Evolutionary conservation across 768 basidiomycete species (phyloP), one percentile per base, ranked within the genome.

Genomic region (Trametes sanguinea): DNA sequence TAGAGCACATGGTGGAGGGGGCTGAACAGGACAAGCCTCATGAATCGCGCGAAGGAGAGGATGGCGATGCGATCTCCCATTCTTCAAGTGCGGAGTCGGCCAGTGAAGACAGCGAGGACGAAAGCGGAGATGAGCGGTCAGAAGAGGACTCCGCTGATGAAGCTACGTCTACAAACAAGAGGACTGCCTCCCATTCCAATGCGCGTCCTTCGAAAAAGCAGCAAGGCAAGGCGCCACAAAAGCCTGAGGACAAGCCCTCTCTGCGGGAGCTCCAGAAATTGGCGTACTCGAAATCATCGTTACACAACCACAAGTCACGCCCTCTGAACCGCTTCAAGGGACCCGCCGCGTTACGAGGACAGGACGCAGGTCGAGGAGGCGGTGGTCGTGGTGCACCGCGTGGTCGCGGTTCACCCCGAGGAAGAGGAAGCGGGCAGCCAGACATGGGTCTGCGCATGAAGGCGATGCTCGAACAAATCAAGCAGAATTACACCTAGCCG

Each of bases 371-470:
- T 44, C 63, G 69, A 5, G 60, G 68, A 3, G 52, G 50, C 32
- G 46, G 56, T 37, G 27, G 40, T 42, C 81, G 83, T 56, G 81
- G 83, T 22, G 50, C 76, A 81, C 35, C 35, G 35, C 35, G 11
- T 11, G 35, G 35, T 37, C 51, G 51, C 44, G 60, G 66, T 14
- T 8, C 48, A 22, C 63, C 68, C n/a, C 65, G 65, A 11, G 73
- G 71, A 11, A 67, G 73, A 33, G 76, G 83, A 5, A 66, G 73
- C 32, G 77, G 83, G 4, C 85, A 86, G 67, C 85, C 85, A n/a
- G 80, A 84, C 70, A 95, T 96, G 94, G 90, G 88, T 69, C 75
- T 90, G 51, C 86, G 93, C 52, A 95, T 96, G 92, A 85, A 86
- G 63, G 87, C 84, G 32, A 81, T 96, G 81, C 81, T 96, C 60